These are phyloP conservation scores for Pulicaria dysenterica DNA, from an alignment of 129 eudicot genomes.

Conservation along the genomic window DNA sequence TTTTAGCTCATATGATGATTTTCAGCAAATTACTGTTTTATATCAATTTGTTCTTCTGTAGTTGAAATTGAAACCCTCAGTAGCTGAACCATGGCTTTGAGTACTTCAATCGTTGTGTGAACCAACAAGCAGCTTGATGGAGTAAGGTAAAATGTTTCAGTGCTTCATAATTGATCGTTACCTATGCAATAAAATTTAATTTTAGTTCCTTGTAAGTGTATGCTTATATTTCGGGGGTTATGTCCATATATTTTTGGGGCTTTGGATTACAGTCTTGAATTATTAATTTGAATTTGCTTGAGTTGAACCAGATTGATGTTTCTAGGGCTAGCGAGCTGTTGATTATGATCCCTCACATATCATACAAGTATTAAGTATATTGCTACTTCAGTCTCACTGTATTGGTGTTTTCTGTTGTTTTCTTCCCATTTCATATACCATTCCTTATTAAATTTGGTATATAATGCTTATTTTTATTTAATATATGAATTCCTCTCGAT, in stretches of 20 bases:
- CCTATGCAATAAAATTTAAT: slow-evolving; percentile 7
- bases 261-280: not conserved
- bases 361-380: not conserved
- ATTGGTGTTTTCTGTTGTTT: not conserved
- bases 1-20: slow-evolving; percentile 1
- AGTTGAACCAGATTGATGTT: slow-evolving; percentile 12
- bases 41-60: not conserved
- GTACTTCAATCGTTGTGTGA: slow-evolving; percentile 8
- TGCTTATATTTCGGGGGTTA: slow-evolving; percentile 22
- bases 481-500: slow-evolving; percentile 10
- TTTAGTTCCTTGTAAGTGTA: not conserved
- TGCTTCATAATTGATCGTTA: slow-evolving; percentile 5
- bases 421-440: not conserved
- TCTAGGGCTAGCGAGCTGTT: slow-evolving; percentile 26
- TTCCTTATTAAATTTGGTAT: not conserved
- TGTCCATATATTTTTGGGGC: not conserved
- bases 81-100: slow-evolving; percentile 15
- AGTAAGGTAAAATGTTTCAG: slow-evolving; percentile 2
- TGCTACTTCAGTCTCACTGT: not conserved
- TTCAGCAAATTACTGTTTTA: not conserved
- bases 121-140: slow-evolving; percentile 20
- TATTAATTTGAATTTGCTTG: slow-evolving; percentile 16
- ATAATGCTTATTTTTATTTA: not conserved
- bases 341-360: slow-evolving; percentile 23
- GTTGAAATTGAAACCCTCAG: slow-evolving; percentile 29